These are phyloP conservation scores for Sporothrix inflata DNA, from an alignment of 2,329 filamentous ascomycete genomes.

Conservation along the genomic window DNA sequence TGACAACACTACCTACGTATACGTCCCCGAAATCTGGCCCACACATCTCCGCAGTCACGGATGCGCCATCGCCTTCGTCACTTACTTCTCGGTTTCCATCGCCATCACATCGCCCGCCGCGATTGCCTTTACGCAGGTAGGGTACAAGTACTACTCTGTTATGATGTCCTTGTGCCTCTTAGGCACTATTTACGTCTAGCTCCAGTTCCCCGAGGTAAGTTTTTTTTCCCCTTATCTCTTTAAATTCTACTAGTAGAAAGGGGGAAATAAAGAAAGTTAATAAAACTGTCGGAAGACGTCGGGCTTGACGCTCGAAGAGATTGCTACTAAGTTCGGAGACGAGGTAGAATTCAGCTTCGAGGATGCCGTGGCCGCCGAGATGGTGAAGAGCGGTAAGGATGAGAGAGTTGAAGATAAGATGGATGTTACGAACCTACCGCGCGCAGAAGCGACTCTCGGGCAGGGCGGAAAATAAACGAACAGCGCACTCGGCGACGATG, in stretches of 20 bases:
- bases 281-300: neutral
- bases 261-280: neutral
- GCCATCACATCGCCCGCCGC: conserved; percentile 4
- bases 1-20: conserved; percentile 17
- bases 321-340: conserved; percentile 9
- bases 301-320: conserved; percentile 17
- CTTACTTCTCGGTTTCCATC: conserved; percentile 20
- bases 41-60: conserved; percentile 18
- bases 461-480: no score
- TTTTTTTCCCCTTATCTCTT: no score
- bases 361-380: conserved; percentile 6
- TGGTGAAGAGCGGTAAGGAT: neutral
- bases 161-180: conserved; percentile 2
- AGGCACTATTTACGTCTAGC: neutral
- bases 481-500: no score
- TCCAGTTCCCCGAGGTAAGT: conserved; percentile 10
- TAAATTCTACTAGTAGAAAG: no score
- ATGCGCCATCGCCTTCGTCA: conserved; percentile 34
- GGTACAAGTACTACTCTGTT: conserved; percentile 17
- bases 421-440: no score
- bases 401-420: neutral
- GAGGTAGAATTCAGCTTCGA: conserved; percentile 1
- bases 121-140: conserved; percentile 1
- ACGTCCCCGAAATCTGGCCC: conserved; percentile 23
- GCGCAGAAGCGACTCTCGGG: no score